phyloP scores from a whole-genome alignment of 768 basidiomycete species.

The Tricholomella constricta region DNA sequence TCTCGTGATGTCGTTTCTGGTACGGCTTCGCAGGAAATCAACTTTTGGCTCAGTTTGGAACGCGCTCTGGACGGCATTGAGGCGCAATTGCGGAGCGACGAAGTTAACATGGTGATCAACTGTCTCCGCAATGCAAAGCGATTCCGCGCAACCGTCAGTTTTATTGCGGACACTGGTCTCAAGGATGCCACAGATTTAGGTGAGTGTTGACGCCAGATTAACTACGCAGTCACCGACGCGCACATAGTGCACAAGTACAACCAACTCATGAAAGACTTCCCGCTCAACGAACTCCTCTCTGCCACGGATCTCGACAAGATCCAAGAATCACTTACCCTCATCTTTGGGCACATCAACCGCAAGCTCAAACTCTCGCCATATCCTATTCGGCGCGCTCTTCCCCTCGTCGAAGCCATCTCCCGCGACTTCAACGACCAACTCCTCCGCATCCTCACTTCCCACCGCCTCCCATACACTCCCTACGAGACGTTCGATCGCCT shows the following conservation, averaged over 20 bases:
- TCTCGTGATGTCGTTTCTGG: conserved; percentile 90
- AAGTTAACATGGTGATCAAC: conserved; percentile 92
- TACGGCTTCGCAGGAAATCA: conserved; percentile 98
- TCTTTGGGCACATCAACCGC: conserved; percentile 93
- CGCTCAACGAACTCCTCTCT: conserved; percentile 92
- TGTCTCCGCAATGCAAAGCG: conserved; percentile 94
- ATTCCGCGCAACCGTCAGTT: conserved; percentile 96
- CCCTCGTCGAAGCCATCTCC: conserved; percentile 97
- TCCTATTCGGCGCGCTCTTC: conserved; percentile 92
- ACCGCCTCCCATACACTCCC: conserved; percentile 90
- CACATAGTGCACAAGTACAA: conserved; percentile 93
- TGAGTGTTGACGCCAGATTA: conserved; percentile 34
- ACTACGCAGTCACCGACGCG: background rate
- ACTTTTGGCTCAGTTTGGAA: conserved; percentile 97
- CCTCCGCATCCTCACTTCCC: conserved; percentile 85
- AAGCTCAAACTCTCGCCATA: conserved; percentile 96
- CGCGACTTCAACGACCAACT: conserved; percentile 97
- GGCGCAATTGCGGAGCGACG: conserved; percentile 86
- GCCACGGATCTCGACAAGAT: conserved; percentile 97
- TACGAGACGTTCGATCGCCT: conserved; percentile 93
- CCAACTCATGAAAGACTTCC: conserved; percentile 98
- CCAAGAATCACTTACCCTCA: conserved; percentile 82
- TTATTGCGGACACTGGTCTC: conserved; percentile 95
- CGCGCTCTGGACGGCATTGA: conserved; percentile 93
- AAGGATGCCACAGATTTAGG: conserved; percentile 91